Percentiles rank a stretch among this genome's conserved stretches.
These are phyloP conservation scores for Rhizophlyctis rosea DNA, from an alignment of 192 early-diverging fungal species.

Conservation along the genomic window DNA sequence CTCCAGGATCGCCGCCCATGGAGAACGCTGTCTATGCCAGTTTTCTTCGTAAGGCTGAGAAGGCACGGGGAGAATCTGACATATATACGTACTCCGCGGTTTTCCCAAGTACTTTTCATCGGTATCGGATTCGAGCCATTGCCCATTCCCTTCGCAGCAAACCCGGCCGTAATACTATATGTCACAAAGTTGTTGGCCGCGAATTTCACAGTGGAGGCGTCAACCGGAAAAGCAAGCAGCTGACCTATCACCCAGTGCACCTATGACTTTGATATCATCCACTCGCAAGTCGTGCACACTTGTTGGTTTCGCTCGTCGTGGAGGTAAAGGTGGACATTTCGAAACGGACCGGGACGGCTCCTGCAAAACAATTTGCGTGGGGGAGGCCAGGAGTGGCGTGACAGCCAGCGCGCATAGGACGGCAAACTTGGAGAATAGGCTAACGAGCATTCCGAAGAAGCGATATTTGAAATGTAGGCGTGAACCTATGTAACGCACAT, in stretches of 20 bases:
- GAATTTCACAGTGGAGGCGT: background rate
- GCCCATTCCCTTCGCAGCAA: slow-evolving; percentile 38
- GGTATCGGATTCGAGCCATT: slow-evolving; percentile 14
- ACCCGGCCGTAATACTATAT: slow-evolving; percentile 53
- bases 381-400: no score
- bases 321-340: slow-evolving; percentile 41
- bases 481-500: no score
- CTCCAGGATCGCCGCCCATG: slow-evolving; percentile 47
- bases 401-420: no score
- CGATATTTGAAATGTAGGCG: no score
- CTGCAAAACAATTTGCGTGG: no score
- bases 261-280: slow-evolving; percentile 56
- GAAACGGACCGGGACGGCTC: background rate
- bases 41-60: background rate
- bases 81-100: slow-evolving; percentile 42
- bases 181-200: background rate
- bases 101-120: slow-evolving; percentile 34
- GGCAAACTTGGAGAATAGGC: no score
- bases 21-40: slow-evolving; percentile 29
- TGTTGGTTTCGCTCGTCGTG: slow-evolving; percentile 30
- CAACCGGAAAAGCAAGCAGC: background rate
- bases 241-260: slow-evolving; percentile 52
- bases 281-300: slow-evolving; percentile 48
- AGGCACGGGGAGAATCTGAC: background rate
- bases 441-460: no score